Conservation (phyloP, 257 asterid species). For the Solanum boliviense region DNA sequence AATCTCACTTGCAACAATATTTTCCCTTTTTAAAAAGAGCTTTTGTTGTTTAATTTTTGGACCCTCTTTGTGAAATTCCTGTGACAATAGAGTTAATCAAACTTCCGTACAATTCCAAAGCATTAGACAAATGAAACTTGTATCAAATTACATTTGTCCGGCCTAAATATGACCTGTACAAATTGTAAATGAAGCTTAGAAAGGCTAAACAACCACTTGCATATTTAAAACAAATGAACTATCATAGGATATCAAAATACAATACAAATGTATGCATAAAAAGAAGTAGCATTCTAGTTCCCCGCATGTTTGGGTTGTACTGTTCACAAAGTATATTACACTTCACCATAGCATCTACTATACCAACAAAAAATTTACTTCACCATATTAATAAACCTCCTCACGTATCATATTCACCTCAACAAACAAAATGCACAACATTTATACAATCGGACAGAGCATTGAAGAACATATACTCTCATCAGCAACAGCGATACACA, state of each 20-base stretch:
- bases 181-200: not conserved
- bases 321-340: not conserved
- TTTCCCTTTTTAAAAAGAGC: no score
- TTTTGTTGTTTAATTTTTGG: no score
- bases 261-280: not conserved
- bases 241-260: not conserved
- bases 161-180: not conserved
- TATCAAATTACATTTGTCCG: not conserved
- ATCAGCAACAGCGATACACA: not conserved
- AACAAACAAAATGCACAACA: not conserved
- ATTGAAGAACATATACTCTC: not conserved
- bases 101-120: not conserved
- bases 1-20: no score
- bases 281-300: not conserved
- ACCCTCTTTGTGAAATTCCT: no score
- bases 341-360: not conserved
- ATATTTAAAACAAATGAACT: not conserved
- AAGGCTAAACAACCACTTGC: not conserved
- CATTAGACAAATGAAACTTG: not conserved
- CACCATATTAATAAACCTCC: not conserved
- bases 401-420: not conserved
- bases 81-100: not conserved
- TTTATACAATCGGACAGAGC: not conserved
- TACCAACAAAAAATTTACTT: not conserved
- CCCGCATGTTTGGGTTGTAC: not conserved